These are phyloP conservation scores for Oryza nivara DNA, from an alignment of 176 grass and related monocot genomes.

Conservation along the genomic window DNA sequence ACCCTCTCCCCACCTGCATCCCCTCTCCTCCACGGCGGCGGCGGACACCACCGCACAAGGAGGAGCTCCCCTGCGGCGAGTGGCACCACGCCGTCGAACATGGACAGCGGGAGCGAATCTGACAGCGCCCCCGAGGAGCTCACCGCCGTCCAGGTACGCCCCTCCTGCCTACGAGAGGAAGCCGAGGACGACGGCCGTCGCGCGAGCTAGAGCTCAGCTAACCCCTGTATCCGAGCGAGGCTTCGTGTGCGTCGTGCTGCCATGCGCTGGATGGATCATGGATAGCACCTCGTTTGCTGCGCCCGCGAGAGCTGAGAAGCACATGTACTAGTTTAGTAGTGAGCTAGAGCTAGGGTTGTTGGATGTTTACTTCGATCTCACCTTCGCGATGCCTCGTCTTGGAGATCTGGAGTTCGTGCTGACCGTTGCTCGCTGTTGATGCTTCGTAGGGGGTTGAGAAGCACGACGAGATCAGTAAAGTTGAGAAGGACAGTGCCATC, in stretches of 20 bases:
- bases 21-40: conserved; percentile 1
- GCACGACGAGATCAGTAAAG: conserved; percentile 52
- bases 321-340: neutral
- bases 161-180: no score
- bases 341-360: conserved; percentile 2
- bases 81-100: neutral
- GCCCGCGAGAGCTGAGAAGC: neutral
- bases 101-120: conserved; percentile 60
- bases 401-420: no score
- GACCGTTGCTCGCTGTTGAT: neutral
- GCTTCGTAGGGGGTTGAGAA: conserved; percentile 51
- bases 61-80: conserved; percentile 24
- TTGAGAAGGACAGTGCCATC: conserved; percentile 53
- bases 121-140: conserved; percentile 58
- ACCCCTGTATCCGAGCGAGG: neutral
- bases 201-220: neutral
- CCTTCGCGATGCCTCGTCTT: neutral
- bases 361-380: neutral
- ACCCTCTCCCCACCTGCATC: neutral
- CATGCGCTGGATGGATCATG: no score
- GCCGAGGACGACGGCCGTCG: no score
- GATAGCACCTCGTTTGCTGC: neutral
- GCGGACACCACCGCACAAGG: neutral
- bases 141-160: conserved; percentile 53
- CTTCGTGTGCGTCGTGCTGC: neutral